Conservation (phyloP, 2,329 filamentous ascomycete genomes). For the Tricladium varicosporioides region DNA sequence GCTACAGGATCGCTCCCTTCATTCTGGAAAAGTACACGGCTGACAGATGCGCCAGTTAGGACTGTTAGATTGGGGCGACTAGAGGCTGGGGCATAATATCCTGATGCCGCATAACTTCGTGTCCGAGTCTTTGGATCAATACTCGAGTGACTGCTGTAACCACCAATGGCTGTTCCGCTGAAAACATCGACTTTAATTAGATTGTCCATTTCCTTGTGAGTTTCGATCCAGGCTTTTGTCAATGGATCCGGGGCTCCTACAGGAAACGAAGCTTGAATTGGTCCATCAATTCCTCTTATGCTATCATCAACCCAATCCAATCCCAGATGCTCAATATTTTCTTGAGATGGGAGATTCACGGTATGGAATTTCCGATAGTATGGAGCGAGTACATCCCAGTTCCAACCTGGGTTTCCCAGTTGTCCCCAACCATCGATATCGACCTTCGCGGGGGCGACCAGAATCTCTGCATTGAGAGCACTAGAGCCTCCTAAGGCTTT, state of each 20-base stretch:
- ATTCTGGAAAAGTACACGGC: constrained; percentile 57
- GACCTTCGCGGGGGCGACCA: not conserved
- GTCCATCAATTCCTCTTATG: constrained; percentile 50
- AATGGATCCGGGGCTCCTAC: constrained; percentile 45
- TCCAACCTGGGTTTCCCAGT: not conserved
- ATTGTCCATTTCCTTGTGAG: constrained; percentile 38
- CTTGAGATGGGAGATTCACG: not conserved
- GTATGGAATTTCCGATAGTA: constrained; percentile 4
- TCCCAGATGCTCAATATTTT: not conserved
- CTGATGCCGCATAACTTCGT: constrained; percentile 19
- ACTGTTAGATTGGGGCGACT: constrained; percentile 65
- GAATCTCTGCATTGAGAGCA: not conserved
- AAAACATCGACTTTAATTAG: constrained; percentile 42
- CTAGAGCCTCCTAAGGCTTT: not conserved
- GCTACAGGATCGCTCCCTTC: constrained; percentile 1
- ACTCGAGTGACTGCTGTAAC: constrained; percentile 23
- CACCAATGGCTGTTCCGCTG: constrained; percentile 38
- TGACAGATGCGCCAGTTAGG: constrained; percentile 80
- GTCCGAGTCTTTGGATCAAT: constrained; percentile 2
- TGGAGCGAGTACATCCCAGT: not conserved
- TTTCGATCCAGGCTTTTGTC: constrained; percentile 52
- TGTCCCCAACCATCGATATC: not conserved
- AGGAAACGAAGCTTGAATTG: constrained; percentile 47
- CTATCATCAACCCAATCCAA: not conserved
- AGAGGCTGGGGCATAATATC: constrained; percentile 16